Evolutionary conservation across 257 asterid species (phyloP), one percentile per base, ranked within the genome.

Genomic region (Solanum pinnatisectum): DNA sequence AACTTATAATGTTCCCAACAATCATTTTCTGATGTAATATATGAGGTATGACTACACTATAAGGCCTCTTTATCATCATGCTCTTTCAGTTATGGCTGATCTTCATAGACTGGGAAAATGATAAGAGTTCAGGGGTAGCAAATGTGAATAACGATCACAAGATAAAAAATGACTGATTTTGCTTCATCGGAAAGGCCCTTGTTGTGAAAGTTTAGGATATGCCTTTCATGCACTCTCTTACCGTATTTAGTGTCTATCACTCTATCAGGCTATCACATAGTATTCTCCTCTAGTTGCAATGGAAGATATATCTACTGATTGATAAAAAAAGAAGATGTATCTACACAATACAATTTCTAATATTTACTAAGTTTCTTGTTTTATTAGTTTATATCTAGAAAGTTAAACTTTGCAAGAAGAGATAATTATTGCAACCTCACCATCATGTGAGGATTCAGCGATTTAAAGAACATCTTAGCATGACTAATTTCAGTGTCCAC

Each of bases 41-140:
- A 86, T 87, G 74, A 92, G 95, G 95, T 93, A 88, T 84, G 56
- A 27, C 39, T 72, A 46, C 0, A 1, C 67, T 79, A 49, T 49
- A 23, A 16, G 42, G 40, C 85, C 42, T 81, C 42, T 30, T 27
- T 81, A 46, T 46, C 40, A 10, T 46, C 42, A 5, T 20, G 27
- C 70, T 81, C 20, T 81, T 46, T 81, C 70, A 81, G 42, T 46
- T 5, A 81, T 27, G 11, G 40, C 27, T 81, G 68, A 81, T 81
- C 68, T 49, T 81, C 63, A 6, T 44, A 25, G 40, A 44, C 18
- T 16, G 25, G 40, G 85, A 81, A 44, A 44, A 46, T 30, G 39
- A 20, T 30, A 30, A 14, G 68, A 81, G n/a, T 81, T 78, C 9
- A 42, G 84, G 23, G 42, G 37, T 78, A 42, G 37, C 18, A 42